Evolutionary conservation across 2,329 filamentous ascomycete genomes (phyloP).

Genomic region (Colletotrichum sansevieriae): DNA sequence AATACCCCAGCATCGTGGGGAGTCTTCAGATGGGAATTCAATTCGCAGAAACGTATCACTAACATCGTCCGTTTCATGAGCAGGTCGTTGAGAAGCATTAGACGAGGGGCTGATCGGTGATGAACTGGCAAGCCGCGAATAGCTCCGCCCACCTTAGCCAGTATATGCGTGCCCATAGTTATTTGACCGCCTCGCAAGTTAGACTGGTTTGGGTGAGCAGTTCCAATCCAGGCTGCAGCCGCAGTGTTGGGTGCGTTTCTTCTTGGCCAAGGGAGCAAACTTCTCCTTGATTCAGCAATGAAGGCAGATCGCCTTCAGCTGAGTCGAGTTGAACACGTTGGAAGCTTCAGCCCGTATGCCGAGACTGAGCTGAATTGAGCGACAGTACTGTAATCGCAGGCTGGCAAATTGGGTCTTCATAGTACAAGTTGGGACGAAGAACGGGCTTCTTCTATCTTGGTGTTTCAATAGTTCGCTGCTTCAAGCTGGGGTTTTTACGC

Average conservation of each 20-base stretch:
- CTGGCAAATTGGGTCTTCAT: no score
- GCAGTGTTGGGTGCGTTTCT: constrained; percentile 20
- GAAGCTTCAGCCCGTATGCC: background rate
- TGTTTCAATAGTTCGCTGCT: no score
- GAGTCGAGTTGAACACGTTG: background rate
- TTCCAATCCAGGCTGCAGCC: background rate
- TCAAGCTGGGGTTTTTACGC: no score
- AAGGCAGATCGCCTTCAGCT: constrained; percentile 10
- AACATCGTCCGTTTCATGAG: constrained; percentile 5
- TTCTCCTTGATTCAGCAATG: constrained; percentile 23
- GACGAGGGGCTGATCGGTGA: constrained; percentile 1
- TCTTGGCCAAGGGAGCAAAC: background rate
- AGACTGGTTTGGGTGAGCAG: constrained; percentile 10
- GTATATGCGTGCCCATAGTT: background rate
- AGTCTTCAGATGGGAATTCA: background rate
- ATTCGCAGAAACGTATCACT: background rate
- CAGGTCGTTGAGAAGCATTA: background rate
- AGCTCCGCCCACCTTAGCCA: background rate
- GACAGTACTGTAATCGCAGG: no score
- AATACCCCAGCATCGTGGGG: no score
- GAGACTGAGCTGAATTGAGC: no score
- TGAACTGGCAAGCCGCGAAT: constrained; percentile 3
- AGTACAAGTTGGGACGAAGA: no score
- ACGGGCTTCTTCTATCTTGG: no score
- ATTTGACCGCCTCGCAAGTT: constrained; percentile 26